Percentiles rank a stretch among this genome's conserved stretches.
Conservation (phyloP, 192 early-diverging fungal species). For the Chytriomyces sp. region DNA sequence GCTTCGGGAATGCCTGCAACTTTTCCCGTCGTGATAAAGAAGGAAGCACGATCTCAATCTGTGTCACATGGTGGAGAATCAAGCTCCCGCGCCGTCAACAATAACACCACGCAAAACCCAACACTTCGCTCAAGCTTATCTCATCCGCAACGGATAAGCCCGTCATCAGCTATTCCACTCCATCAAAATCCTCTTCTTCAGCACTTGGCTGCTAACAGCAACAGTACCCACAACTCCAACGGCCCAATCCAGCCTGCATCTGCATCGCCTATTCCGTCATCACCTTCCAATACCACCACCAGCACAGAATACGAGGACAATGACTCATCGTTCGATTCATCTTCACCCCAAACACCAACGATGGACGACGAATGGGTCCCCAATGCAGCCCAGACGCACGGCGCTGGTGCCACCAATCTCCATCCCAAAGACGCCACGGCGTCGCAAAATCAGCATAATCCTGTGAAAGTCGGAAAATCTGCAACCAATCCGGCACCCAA, state of each 20-base stretch:
- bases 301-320: conserved; percentile 16
- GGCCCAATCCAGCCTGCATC: neutral
- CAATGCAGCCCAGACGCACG: neutral
- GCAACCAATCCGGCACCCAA: too few species aligned
- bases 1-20: too few species aligned
- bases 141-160: neutral
- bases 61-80: too few species aligned
- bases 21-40: too few species aligned
- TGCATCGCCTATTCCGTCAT: neutral
- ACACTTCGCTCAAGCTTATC: neutral
- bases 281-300: neutral
- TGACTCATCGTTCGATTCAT: neutral
- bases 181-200: too few species aligned
- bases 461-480: too few species aligned
- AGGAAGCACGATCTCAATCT: too few species aligned
- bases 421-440: neutral
- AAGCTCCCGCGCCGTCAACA: too few species aligned
- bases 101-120: neutral
- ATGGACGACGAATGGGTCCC: conserved; percentile 14
- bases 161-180: neutral
- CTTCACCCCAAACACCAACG: conserved; percentile 7
- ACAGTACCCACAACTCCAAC: neutral
- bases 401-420: neutral
- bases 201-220: neutral
- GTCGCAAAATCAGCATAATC: too few species aligned